phyloP scores from a whole-genome alignment of 768 basidiomycete species.

The Naganishia vaughanmartiniae region DNA sequence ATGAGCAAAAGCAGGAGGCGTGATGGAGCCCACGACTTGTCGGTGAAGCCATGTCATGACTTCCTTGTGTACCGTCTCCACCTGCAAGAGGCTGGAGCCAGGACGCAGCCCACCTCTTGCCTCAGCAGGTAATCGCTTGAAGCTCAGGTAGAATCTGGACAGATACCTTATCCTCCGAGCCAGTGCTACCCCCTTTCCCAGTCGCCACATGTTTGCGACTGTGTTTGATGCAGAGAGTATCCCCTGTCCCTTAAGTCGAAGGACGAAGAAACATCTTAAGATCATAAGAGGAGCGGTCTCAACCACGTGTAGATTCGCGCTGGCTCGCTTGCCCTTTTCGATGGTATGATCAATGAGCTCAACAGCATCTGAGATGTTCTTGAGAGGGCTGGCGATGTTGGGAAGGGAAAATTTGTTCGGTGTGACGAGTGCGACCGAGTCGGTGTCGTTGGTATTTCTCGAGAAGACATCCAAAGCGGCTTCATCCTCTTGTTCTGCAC shows the following conservation, averaged over 20 bases:
- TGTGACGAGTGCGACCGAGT: too few relatives aligned
- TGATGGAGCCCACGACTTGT: not conserved
- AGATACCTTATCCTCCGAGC: not conserved
- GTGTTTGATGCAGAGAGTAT: not conserved
- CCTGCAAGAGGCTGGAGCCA: not conserved
- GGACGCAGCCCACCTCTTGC: not conserved
- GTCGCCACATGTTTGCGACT: constrained; percentile 15
- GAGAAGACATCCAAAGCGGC: too few relatives aligned
- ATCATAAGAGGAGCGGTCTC: not conserved
- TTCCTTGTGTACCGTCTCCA: not conserved
- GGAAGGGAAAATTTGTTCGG: too few relatives aligned
- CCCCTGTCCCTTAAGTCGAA: not conserved
- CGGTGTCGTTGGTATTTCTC: too few relatives aligned
- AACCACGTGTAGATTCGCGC: too few relatives aligned
- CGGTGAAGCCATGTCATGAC: not conserved
- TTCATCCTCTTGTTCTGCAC: too few relatives aligned
- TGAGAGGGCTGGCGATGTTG: too few relatives aligned
- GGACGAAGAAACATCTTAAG: not conserved
- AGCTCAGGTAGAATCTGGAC: not conserved
- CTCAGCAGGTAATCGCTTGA: not conserved
- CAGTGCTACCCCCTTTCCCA: not conserved
- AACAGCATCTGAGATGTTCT: too few relatives aligned
- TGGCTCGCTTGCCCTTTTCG: too few relatives aligned
- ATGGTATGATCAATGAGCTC: too few relatives aligned
- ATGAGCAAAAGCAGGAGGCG: not conserved